phyloP scores from a whole-genome alignment of 305 asterid genomes.

The Nicotiana rustica region DNA sequence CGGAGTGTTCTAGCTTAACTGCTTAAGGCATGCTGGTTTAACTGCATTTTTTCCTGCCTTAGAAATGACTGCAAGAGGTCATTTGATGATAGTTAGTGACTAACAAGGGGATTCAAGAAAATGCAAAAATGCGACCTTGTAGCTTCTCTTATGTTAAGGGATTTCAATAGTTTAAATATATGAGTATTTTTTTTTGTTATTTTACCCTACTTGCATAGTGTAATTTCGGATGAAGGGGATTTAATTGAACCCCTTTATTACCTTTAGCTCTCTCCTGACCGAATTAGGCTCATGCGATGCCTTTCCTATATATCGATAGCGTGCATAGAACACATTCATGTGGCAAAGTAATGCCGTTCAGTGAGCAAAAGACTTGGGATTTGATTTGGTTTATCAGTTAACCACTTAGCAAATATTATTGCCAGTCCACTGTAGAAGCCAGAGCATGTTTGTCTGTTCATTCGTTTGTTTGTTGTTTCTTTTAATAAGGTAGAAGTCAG shows the following conservation, averaged over 20 bases:
- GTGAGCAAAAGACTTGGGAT: neutral
- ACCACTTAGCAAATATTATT: neutral
- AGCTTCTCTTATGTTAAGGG: no score
- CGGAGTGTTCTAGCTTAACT: neutral
- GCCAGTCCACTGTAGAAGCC: neutral
- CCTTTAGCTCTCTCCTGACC: no score
- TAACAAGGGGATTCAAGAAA: no score
- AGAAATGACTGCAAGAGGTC: neutral
- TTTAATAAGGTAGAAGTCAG: neutral
- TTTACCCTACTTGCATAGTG: no score
- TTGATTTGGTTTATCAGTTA: neutral
- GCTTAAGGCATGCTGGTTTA: neutral
- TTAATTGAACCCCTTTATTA: no score
- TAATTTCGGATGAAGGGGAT: no score
- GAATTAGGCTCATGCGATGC: neutral
- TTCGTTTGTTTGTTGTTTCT: neutral
- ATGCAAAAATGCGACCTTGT: no score
- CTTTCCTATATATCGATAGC: neutral
- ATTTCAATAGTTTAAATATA: no score
- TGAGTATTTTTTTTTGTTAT: no score
- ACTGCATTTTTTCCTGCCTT: neutral
- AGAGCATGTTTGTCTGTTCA: neutral
- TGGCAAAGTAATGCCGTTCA: neutral
- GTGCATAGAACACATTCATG: neutral
- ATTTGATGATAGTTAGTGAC: slow-evolving; percentile 2